Evolutionary conservation across 352 stramenopile genomes (phyloP).

Genomic region (Saprolegnia diclina): DNA sequence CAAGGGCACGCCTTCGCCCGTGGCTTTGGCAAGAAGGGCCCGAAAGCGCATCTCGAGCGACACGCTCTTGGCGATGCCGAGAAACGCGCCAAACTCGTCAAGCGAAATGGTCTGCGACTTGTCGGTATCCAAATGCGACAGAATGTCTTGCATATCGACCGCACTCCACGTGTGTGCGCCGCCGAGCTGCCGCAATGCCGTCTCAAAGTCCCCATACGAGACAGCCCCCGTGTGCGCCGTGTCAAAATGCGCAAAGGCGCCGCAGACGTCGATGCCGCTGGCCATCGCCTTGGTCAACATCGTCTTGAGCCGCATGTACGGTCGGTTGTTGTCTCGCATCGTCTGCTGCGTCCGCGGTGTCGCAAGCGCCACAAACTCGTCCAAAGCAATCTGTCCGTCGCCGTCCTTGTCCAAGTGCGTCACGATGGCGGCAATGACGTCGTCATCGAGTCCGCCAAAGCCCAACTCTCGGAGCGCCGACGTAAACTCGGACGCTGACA

Average conservation of each 20-base stretch:
- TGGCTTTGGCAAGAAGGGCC: conserved; percentile 22
- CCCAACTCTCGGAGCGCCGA: conserved; percentile 33
- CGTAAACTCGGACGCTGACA: conserved; percentile 31
- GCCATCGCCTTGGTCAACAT: conserved; percentile 33
- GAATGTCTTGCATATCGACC: conserved; percentile 40
- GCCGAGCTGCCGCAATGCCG: conserved; percentile 28
- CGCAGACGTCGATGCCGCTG: conserved; percentile 35
- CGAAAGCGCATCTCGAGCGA: not conserved
- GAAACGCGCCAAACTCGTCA: conserved; percentile 46
- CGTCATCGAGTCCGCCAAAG: conserved; percentile 30
- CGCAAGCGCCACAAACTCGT: conserved; percentile 34
- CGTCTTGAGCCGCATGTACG: conserved; percentile 30
- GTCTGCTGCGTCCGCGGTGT: not conserved
- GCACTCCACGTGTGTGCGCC: not conserved
- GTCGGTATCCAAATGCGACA: conserved; percentile 46
- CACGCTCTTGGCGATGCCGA: conserved; percentile 25
- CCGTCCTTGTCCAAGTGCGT: conserved; percentile 32
- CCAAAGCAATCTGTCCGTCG: conserved; percentile 30
- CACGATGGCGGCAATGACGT: conserved; percentile 24
- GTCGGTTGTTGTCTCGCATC: not conserved
- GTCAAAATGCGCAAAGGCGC: conserved; percentile 58
- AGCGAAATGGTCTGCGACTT: conserved; percentile 53
- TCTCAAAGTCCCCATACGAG: conserved; percentile 47
- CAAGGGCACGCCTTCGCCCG: conserved; percentile 30
- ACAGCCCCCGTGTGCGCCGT: conserved; percentile 41